Percentiles rank a stretch among this genome's conserved stretches.
phyloP scores from a whole-genome alignment of 305 asterid genomes.

The Rubia peregrina region DNA sequence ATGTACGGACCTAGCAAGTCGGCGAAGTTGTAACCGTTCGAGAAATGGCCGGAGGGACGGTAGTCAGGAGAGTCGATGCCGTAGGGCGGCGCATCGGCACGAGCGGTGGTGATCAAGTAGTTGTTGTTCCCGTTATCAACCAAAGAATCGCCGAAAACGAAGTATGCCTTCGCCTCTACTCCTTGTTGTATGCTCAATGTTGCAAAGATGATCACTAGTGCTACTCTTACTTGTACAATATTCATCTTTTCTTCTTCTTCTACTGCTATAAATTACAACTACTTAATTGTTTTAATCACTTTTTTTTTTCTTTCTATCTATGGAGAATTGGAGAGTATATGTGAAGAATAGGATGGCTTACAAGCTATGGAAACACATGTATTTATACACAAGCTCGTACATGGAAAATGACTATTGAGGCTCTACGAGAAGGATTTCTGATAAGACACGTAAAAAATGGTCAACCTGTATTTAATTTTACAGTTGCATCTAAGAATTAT shows the following conservation, averaged over 20 bases:
- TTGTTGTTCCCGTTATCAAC: constrained; percentile 16
- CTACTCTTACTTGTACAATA: no score
- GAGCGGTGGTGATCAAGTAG: constrained; percentile 9
- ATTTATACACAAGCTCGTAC: neutral
- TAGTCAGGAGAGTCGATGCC: constrained; percentile 12
- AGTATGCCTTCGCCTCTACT: constrained; percentile 7
- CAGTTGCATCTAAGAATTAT: constrained; percentile 7
- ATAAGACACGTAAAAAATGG: constrained; percentile 6
- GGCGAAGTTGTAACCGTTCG: constrained; percentile 12
- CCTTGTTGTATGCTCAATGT: neutral
- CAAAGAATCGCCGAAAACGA: constrained; percentile 13
- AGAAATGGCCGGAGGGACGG: constrained; percentile 5
- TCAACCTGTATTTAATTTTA: constrained; percentile 13
- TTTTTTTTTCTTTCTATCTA: no score
- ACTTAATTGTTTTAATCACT: neutral
- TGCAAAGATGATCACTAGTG: neutral
- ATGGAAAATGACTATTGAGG: neutral
- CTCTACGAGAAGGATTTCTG: neutral
- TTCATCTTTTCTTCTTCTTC: no score
- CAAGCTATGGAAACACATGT: neutral
- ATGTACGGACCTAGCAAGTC: constrained; percentile 12
- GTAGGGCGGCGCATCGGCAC: constrained; percentile 10
- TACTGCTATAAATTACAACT: neutral
- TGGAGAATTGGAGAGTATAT: neutral
- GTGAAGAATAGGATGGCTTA: neutral